Percentiles rank a stretch among this genome's conserved stretches.
Conservation (phyloP, 805 yeast genomes). For the Yarrowia porcina region DNA sequence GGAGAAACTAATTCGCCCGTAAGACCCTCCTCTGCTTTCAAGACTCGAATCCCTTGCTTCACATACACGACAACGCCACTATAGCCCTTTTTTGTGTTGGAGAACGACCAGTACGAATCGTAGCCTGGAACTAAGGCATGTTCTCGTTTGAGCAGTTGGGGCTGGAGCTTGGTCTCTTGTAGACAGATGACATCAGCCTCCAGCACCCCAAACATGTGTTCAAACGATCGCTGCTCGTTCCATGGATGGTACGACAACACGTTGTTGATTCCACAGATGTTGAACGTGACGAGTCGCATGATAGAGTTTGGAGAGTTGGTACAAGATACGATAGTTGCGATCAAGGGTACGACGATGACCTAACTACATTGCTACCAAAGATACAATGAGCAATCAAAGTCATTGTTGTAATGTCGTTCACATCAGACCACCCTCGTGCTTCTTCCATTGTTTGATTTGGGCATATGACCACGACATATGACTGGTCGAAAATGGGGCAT, state of each 20-base stretch:
- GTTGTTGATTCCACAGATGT: constrained; percentile 80
- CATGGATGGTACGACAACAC: constrained; percentile 82
- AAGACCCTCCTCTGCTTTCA: constrained; percentile 86
- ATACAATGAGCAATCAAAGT: no score
- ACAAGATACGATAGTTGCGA: no score
- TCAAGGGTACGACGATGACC: no score
- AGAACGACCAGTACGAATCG: constrained; percentile 65
- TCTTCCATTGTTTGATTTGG: no score
- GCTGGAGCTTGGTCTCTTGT: constrained; percentile 77
- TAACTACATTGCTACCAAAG: no score
- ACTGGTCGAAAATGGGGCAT: no score
- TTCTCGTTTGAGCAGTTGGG: constrained; percentile 45
- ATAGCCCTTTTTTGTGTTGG: constrained; percentile 71
- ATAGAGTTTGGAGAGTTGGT: no score
- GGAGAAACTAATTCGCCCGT: constrained; percentile 56
- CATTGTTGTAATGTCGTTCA: no score
- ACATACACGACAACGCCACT: constrained; percentile 85
- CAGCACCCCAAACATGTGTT: constrained; percentile 49
- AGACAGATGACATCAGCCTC: constrained; percentile 76
- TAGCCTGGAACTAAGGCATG: constrained; percentile 56
- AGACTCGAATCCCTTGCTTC: constrained; percentile 52
- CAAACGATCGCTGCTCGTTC: constrained; percentile 48
- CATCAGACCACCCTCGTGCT: no score
- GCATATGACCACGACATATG: no score
- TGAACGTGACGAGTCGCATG: constrained; percentile 64